Evolutionary conservation across 768 basidiomycete genomes (phyloP).

Genomic region (Auriscalpium orientale): DNA sequence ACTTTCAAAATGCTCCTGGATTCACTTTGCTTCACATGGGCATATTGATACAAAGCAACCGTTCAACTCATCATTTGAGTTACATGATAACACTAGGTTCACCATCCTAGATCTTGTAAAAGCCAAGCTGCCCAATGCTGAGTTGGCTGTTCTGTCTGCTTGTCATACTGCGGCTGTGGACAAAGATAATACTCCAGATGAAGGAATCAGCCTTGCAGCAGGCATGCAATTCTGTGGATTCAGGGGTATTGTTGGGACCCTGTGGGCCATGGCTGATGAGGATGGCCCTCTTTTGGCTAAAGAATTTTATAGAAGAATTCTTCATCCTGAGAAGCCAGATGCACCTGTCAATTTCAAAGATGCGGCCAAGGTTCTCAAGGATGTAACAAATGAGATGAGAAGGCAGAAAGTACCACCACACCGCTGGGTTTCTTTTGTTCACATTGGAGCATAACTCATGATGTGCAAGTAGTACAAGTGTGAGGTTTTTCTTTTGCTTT

Average conservation of each 20-base stretch:
- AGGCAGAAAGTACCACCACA: background rate
- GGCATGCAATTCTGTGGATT: slow-evolving; percentile 13
- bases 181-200: slow-evolving; percentile 1
- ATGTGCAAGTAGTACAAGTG: background rate
- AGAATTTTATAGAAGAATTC: background rate
- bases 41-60: background rate
- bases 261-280: slow-evolving; percentile 11
- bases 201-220: slow-evolving; percentile 13
- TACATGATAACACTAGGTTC: background rate
- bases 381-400: slow-evolving; percentile 1
- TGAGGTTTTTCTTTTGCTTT: background rate
- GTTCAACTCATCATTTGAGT: background rate
- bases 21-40: slow-evolving; percentile 10
- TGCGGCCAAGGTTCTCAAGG: background rate
- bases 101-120: slow-evolving; percentile 6
- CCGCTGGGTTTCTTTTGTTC: slow-evolving; percentile 8
- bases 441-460: background rate
- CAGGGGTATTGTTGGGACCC: slow-evolving; percentile 6
- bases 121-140: background rate
- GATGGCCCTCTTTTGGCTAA: slow-evolving; percentile 5
- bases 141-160: slow-evolving; percentile 6
- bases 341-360: background rate
- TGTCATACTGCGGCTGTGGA: slow-evolving; percentile 8
- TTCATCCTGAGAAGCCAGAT: background rate
- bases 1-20: background rate